phyloP scores from a whole-genome alignment of 768 basidiomycete species.

The Chalciporus piperatus region DNA sequence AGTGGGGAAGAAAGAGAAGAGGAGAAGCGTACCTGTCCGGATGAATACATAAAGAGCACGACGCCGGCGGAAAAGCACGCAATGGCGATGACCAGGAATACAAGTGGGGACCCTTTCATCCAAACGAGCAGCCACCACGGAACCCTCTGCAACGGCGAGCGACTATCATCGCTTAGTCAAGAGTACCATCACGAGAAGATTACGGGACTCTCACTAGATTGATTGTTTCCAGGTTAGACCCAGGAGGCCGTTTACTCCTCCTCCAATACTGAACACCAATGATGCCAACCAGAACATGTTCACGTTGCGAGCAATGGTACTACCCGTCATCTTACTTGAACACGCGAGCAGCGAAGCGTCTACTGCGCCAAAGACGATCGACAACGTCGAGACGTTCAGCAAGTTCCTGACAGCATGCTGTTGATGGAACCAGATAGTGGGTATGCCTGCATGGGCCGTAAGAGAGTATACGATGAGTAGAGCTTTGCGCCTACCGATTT shows the following conservation, averaged over 20 bases:
- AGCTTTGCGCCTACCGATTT: constrained; percentile 40
- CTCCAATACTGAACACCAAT: constrained; percentile 49
- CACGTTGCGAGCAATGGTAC: constrained; percentile 35
- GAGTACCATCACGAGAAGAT: neutral
- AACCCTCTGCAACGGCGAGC: constrained; percentile 49
- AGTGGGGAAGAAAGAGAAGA: neutral
- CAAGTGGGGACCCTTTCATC: constrained; percentile 81
- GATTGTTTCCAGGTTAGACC: constrained; percentile 56
- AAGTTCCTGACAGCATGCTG: constrained; percentile 47
- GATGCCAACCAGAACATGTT: constrained; percentile 56
- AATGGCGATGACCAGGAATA: constrained; percentile 79
- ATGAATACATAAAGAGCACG: constrained; percentile 73
- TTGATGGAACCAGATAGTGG: constrained; percentile 51
- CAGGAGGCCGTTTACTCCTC: constrained; percentile 49
- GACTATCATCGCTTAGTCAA: constrained; percentile 21
- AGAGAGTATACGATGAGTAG: neutral
- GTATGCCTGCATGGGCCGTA: constrained; percentile 37
- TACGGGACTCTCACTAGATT: constrained; percentile 41
- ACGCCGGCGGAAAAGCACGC: constrained; percentile 78
- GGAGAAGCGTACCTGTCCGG: constrained; percentile 48
- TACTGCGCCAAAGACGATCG: constrained; percentile 52
- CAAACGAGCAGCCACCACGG: constrained; percentile 65
- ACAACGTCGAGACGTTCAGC: constrained; percentile 51
- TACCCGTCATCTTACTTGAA: constrained; percentile 34
- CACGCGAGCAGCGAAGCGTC: constrained; percentile 48